Base-by-base conservation (phyloP, 768 basidiomycete genomes). In the Podaxis pistillaris region DNA sequence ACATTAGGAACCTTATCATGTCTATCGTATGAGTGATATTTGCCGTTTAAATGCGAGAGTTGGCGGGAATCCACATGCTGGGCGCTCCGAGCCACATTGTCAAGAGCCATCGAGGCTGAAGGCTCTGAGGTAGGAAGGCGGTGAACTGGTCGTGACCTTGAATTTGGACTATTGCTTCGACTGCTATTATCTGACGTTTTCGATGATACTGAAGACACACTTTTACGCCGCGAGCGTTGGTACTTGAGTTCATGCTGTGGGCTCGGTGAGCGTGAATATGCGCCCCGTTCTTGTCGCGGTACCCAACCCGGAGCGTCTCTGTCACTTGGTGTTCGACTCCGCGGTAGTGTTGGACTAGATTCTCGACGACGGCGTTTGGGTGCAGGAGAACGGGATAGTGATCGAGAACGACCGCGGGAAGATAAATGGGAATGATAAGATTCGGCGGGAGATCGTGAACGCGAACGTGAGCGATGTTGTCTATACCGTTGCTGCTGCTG, bases 401-500 rank as follows among this genome's bases (percentile, higher is more conserved):
- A 88, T 49, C 78, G 82, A 30, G 89, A 90, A 38, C 84, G 87
- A 62, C 83, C 86, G 50, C 83, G 80, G 51, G 87, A 88, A 24
- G 89, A 89, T 44, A 76, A 83, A 53, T 76, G 83, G 22, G 89
- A 89, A 58, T 82, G 83, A 64, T 80, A 81, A n/a, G 90, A 90
- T 46, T 83, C 86, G 11, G 85, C 76, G 12, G 86, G 87, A 9
- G 88, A 87, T 47, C 79, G 83, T 26, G 86, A 86, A 9, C 80
- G 83, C 22, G 88, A 91, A 36, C 79, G 83, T 28, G 90, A 91
- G 28, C 76, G 83, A 9, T 89, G 85, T 37, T 70, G 70, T 19
- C 41, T 53, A 41, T 83, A 83, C 53, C 79, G 80, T 22, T 67
- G 71, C 62, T 83, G 81, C 68, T 81, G 81, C 47, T 81, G 78